Conservation (phyloP, 495 filamentous ascomycete species). For the Talaromyces borbonicus region DNA sequence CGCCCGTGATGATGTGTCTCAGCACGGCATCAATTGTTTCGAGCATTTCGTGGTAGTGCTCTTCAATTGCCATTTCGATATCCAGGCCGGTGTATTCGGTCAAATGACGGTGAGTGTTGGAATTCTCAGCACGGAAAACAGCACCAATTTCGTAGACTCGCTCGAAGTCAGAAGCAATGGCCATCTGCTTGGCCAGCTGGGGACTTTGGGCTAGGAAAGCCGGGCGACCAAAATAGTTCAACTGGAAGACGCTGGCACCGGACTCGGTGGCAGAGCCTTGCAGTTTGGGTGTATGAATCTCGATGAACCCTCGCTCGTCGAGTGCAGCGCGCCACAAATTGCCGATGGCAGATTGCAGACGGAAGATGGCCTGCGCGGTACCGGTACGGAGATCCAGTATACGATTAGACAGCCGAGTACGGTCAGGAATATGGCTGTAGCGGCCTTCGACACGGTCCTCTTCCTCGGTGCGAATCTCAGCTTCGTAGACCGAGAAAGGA, state of each 20-base stretch:
- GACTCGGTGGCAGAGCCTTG: slow-evolving; percentile 86
- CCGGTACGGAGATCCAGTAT: slow-evolving; percentile 81
- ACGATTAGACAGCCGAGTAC: slow-evolving; percentile 71
- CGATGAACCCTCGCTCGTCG: slow-evolving; percentile 61
- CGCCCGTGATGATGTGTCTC: slow-evolving; percentile 69
- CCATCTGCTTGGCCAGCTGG: slow-evolving; percentile 91
- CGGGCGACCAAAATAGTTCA: slow-evolving; percentile 74
- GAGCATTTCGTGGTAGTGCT: slow-evolving; percentile 79
- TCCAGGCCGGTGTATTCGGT: slow-evolving; percentile 94
- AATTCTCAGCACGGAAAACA: slow-evolving; percentile 91
- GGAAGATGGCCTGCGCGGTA: slow-evolving; percentile 81
- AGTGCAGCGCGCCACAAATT: slow-evolving; percentile 71
- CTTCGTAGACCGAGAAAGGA: slow-evolving; percentile 56
- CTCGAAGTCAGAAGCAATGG: slow-evolving; percentile 79
- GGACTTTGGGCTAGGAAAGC: slow-evolving; percentile 85
- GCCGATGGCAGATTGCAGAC: slow-evolving; percentile 61
- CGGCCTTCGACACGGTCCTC: slow-evolving; percentile 36
- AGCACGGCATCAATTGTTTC: slow-evolving; percentile 67
- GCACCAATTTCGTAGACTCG: slow-evolving; percentile 82
- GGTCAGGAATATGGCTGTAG: slow-evolving; percentile 52
- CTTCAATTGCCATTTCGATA: slow-evolving; percentile 90
- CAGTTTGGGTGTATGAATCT: slow-evolving; percentile 82
- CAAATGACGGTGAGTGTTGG: slow-evolving; percentile 88
- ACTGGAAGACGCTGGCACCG: slow-evolving; percentile 80
- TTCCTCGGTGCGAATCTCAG: slow-evolving; percentile 41